Base-by-base conservation (phyloP, 768 basidiomycete species). In the Lentinula lateritia region DNA sequence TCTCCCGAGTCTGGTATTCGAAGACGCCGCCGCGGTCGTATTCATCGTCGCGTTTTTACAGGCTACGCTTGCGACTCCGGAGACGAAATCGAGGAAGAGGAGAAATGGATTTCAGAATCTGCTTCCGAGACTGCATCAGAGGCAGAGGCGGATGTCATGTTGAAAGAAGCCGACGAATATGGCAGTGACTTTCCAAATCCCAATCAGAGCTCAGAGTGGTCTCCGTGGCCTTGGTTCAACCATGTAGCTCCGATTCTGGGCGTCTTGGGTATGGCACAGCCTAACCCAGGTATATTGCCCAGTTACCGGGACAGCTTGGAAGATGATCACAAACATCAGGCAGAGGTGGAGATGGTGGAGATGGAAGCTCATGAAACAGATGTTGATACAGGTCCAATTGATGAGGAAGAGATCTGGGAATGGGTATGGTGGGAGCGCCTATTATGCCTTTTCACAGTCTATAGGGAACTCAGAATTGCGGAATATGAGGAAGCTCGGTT, bases 371-470 rank as follows among this genome's bases (percentile, higher is more conserved):
- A 18, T 5, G 62, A 35, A 58, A 68, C 43, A 28, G 48, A 35
- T 18, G n/a, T 48, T 9, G n/a, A 48, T 12, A 18, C 46, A 20
- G 12, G 46, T 48, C 46, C 20, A 3, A 23, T 9, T 20, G 12
- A 20, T 8, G 46, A 48, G 18, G 46, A 48, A 7, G 46, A 48
- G 5, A 20, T 9, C 7, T 48, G 46, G 46, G 63, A 58, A 58
- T 64, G 39, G 60, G 59, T 15, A 77, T 78, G 76, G 63, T 78
- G 32, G 71, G 79, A 85, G 62, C 68, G 73, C 3, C 39, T 76
- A 3, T 67, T 89, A 0, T 77, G 83, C 18, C 69, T 73, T 1
- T 82, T 89, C 56, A 83, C 87, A 0, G 74, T 81, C 57, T 89
- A 88, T 63, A 70, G 73, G 3, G 84, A 86, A 61, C 72, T 90